Evolutionary conservation across 225 moss, liverwort and hornwort species (phyloP).

Genomic region (Marchantia paleacea): DNA sequence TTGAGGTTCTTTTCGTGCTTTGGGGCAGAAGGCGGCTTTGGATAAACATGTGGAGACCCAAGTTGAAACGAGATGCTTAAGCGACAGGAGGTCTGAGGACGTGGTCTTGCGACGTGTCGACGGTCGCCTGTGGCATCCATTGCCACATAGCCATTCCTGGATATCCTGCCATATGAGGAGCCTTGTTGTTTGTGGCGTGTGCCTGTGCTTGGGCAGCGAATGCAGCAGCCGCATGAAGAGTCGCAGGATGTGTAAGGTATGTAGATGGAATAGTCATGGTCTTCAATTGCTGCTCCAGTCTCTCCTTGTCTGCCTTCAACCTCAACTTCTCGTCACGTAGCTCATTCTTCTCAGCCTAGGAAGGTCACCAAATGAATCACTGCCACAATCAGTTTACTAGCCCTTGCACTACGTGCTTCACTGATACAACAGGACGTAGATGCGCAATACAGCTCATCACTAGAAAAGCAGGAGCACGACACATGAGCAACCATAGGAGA

Average conservation of each 20-base stretch:
- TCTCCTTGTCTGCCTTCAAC: conserved; percentile 89
- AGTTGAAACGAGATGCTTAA: conserved; percentile 26
- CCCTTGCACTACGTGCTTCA: too few relatives aligned
- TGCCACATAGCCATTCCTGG: conserved; percentile 95
- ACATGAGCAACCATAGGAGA: too few relatives aligned
- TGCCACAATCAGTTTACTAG: background rate
- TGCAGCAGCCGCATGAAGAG: conserved; percentile 73
- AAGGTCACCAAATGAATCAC: background rate
- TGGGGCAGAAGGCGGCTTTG: background rate
- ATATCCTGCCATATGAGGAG: conserved; percentile 62
- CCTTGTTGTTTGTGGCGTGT: conserved; percentile 63
- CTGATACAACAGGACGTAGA: too few relatives aligned
- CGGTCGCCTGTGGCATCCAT: conserved; percentile 85
- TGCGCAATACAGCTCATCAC: too few relatives aligned
- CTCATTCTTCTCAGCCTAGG: conserved; percentile 87
- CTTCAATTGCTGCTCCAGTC: conserved; percentile 89
- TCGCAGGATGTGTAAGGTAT: conserved; percentile 66
- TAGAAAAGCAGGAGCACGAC: too few relatives aligned
- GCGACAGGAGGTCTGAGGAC: conserved; percentile 90
- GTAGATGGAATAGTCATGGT: conserved; percentile 55
- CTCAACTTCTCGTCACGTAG: conserved; percentile 86
- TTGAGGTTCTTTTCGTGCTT: background rate
- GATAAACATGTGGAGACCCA: background rate
- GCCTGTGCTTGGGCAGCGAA: conserved; percentile 75
- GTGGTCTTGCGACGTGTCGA: conserved; percentile 94